phyloP scores from a whole-genome alignment of 352 stramenopile species.

The Ophiocytium majus region DNA sequence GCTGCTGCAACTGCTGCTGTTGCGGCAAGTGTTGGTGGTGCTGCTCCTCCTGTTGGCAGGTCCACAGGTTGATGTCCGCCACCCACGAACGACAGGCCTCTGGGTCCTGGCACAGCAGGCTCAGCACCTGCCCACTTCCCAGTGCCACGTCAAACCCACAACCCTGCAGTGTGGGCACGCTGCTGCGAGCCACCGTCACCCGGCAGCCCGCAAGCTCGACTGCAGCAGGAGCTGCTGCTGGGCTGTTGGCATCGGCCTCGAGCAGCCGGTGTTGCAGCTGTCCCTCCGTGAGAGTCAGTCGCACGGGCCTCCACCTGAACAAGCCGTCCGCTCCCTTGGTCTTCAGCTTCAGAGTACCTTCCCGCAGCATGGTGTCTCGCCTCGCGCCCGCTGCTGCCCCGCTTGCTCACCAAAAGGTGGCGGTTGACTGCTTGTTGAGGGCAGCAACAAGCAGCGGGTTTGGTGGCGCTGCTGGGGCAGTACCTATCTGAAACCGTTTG shows the following conservation, averaged over 20 bases:
- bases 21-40: no score
- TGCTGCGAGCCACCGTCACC: background rate
- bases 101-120: background rate
- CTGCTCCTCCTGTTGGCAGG: no score
- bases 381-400: no score
- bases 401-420: no score
- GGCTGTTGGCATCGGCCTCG: background rate
- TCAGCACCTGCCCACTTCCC: background rate
- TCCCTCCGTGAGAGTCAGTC: background rate
- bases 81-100: background rate
- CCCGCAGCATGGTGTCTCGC: no score
- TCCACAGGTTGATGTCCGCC: background rate
- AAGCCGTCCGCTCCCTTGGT: background rate
- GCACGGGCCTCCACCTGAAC: background rate
- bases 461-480: no score
- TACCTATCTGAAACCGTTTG: background rate
- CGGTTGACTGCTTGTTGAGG: no score
- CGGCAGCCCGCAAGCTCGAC: background rate
- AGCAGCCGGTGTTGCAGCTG: background rate
- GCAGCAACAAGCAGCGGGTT: no score
- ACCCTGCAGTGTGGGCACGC: background rate
- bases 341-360: background rate
- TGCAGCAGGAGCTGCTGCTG: background rate
- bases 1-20: no score
- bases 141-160: background rate